Evolutionary conservation across 2,329 filamentous ascomycete species (phyloP), one percentile per base, ranked within the genome.

Genomic region (Fusarium drepaniforme): DNA sequence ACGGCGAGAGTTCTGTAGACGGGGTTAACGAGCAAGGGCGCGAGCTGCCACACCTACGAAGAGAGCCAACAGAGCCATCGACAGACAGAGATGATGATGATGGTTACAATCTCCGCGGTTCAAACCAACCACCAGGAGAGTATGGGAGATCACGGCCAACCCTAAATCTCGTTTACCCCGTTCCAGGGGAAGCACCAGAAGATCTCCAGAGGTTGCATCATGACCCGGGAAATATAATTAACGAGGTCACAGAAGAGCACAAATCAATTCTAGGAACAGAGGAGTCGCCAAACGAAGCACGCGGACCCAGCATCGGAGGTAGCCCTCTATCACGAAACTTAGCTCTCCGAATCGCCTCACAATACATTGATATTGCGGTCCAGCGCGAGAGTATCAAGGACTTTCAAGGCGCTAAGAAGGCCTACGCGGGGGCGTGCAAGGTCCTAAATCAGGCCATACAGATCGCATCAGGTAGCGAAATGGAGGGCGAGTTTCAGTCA

Each of bases 191-290:
- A 30, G 30, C 8, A 38, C 37, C 16, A 38, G 37, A 38, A 38
- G 37, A 18, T 16, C 37, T 8, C 2, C 37, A 38, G 38, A 18
- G 16, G 16, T 9, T n/a, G 3, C 38, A 40, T 2, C 18, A 40
- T 2, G 15, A 5, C 8, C 2, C 1, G 9, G 18, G 8, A 40
- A 16, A n/a, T 40, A n/a, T 11, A 11, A 1, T 9, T 3, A 40
- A n/a, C 38, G 38, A 40, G 18, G 38, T 3, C 8, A 8, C 18
- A 40, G 9, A 40, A 1, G 38, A 8, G 38, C 38, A 40, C 16
- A n/a, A 40, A 40, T 40, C 18, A 2, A n/a, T 40, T 40, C 18
- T 4, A 40, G 18, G 8, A 40, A n/a, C 38, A 11, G 38, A 40
- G 16, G 15, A 40, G 38, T 40, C 38, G 38, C 9, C 38, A 40